Evolutionary conservation across 83 land plant genomes (phyloP).

Genomic region (Picea engelmannii): DNA sequence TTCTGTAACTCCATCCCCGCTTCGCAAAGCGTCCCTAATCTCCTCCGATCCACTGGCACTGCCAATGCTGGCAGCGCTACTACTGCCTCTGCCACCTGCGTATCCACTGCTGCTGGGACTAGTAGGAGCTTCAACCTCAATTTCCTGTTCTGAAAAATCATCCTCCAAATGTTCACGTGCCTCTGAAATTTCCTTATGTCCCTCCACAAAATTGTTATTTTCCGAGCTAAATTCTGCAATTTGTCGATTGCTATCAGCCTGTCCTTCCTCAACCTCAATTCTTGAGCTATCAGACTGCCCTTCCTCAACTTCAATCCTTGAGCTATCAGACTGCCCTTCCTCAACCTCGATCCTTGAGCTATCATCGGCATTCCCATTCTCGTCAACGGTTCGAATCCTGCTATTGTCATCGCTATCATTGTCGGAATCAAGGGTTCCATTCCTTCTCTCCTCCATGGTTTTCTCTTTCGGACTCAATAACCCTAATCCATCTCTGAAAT

Average conservation of each 20-base stretch:
- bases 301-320: not conserved
- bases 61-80: slow-evolving; percentile 20
- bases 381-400: not conserved
- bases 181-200: not conserved
- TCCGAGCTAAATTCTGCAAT: not conserved
- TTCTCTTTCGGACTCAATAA: not conserved
- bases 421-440: not conserved
- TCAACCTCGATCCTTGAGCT: not conserved
- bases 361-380: not conserved
- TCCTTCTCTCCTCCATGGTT: not conserved
- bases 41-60: slow-evolving; percentile 22
- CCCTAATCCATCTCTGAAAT: not conserved
- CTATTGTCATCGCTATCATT: not conserved
- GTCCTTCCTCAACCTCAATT: not conserved
- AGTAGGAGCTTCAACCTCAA: slow-evolving; percentile 35
- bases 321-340: not conserved
- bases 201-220: not conserved
- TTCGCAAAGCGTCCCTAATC: slow-evolving; percentile 14
- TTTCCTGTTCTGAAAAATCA: slow-evolving; percentile 4
- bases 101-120: slow-evolving; percentile 81
- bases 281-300: not conserved
- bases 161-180: not conserved
- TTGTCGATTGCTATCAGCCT: not conserved
- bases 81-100: slow-evolving; percentile 71
- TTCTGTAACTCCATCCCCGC: slow-evolving; percentile 18